Evolutionary conservation across 257 asterid species (phyloP).

Genomic region (Solanum megistacrolobum): DNA sequence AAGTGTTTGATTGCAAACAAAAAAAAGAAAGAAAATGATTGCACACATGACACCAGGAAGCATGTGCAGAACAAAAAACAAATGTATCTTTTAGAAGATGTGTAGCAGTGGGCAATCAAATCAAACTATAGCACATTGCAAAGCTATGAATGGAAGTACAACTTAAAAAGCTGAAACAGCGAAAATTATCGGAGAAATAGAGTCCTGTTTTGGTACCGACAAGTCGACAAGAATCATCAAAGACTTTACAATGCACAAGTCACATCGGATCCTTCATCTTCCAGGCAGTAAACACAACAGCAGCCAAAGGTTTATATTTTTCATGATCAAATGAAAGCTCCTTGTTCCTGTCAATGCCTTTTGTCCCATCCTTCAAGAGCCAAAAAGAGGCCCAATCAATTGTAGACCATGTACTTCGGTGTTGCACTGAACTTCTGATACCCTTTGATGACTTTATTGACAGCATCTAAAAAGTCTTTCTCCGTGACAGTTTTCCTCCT

Average conservation of each 20-base stretch:
- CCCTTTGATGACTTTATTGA: slow-evolving; percentile 92
- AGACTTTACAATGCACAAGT: not conserved
- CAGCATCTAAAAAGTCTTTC: slow-evolving; percentile 92
- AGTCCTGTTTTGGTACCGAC: not conserved
- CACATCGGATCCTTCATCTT: not conserved
- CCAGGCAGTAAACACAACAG: not conserved
- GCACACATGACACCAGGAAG: not conserved
- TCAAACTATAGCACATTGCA: not conserved
- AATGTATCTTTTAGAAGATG: not conserved
- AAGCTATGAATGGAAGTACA: not conserved
- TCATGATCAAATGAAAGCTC: not conserved
- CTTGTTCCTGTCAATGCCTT: not conserved
- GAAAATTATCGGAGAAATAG: not conserved
- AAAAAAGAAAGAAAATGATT: not conserved
- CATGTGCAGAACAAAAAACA: not conserved
- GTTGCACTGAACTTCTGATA: slow-evolving; percentile 95
- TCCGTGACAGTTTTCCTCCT: slow-evolving; percentile 89
- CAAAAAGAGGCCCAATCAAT: slow-evolving; percentile 17
- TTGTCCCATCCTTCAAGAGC: not conserved
- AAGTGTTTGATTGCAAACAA: not conserved
- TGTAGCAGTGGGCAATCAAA: not conserved
- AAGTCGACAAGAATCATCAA: not conserved
- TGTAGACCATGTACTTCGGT: slow-evolving; percentile 91
- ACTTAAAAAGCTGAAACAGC: not conserved
- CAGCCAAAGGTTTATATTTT: not conserved